Evolutionary conservation across 2,329 filamentous ascomycete species (phyloP).

Genomic region (Pseudogymnoascus sp.): DNA sequence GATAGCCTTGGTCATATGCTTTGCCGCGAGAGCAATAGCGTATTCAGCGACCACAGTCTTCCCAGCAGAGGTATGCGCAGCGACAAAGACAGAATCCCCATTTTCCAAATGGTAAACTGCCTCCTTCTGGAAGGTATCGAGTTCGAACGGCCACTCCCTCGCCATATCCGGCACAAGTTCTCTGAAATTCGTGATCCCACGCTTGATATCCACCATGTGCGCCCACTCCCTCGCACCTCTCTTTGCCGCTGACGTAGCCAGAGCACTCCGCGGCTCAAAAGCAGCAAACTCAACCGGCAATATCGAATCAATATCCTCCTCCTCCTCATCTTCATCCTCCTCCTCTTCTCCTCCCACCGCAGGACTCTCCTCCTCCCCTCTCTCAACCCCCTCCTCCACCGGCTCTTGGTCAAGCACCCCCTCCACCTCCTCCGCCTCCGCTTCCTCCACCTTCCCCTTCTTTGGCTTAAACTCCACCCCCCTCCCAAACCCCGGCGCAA

Average conservation of each 20-base stretch:
- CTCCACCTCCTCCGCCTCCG: slow-evolving; percentile 63
- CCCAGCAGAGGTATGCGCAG: slow-evolving; percentile 92
- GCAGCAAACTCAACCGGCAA: slow-evolving; percentile 90
- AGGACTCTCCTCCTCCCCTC: slow-evolving; percentile 27
- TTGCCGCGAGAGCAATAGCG: slow-evolving; percentile 89
- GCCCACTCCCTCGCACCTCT: slow-evolving; percentile 85
- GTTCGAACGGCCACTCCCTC: slow-evolving; percentile 89
- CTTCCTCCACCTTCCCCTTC: slow-evolving; percentile 46
- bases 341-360: slow-evolving; percentile 27
- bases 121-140: slow-evolving; percentile 97
- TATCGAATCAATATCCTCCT: slow-evolving; percentile 70
- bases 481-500: slow-evolving; percentile 72
- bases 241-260: slow-evolving; percentile 62
- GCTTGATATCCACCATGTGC: slow-evolving; percentile 94
- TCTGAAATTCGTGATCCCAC: slow-evolving; percentile 86
- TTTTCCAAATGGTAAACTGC: slow-evolving; percentile 95
- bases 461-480: slow-evolving; percentile 66
- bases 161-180: slow-evolving; percentile 96
- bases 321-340: slow-evolving; percentile 35
- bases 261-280: slow-evolving; percentile 70
- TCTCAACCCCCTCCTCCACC: slow-evolving; percentile 24
- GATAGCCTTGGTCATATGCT: slow-evolving; percentile 99
- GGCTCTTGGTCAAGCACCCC: slow-evolving; percentile 48
- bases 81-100: slow-evolving; percentile 95
- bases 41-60: slow-evolving; percentile 99